These are phyloP conservation scores for Diplocarpon mali DNA, from an alignment of 2,329 filamentous ascomycete genomes.

Conservation along the genomic window DNA sequence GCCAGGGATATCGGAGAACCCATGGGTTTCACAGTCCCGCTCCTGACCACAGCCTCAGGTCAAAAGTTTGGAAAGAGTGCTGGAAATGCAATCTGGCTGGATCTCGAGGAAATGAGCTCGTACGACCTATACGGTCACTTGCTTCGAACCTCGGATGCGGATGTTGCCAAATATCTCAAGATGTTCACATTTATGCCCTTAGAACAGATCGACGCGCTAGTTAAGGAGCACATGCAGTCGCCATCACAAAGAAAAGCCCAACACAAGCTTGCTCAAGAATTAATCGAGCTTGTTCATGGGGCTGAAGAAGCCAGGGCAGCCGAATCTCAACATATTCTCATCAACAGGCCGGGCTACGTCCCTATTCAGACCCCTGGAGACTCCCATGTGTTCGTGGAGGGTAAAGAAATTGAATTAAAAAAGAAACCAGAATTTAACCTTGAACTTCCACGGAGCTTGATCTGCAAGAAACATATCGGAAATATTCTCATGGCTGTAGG, in stretches of 20 bases:
- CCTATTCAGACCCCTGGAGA: slow-evolving; percentile 12
- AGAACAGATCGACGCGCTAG: slow-evolving; percentile 51
- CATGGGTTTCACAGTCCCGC: slow-evolving; percentile 80
- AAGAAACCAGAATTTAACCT: slow-evolving; percentile 43
- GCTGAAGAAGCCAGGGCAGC: slow-evolving; percentile 50
- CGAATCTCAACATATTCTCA: slow-evolving; percentile 39
- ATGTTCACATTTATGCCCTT: slow-evolving; percentile 83
- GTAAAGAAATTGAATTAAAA: slow-evolving; percentile 27
- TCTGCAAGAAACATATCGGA: slow-evolving; percentile 43
- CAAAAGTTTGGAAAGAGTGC: slow-evolving; percentile 92
- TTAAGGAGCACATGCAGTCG: slow-evolving; percentile 56
- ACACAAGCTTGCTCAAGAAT: slow-evolving; percentile 71
- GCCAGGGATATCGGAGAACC: slow-evolving; percentile 37
- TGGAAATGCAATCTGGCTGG: slow-evolving; percentile 90
- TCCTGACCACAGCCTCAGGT: slow-evolving; percentile 75
- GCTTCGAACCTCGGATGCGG: slow-evolving; percentile 66
- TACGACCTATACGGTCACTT: slow-evolving; percentile 93
- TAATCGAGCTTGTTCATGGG: slow-evolving; percentile 72
- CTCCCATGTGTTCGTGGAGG: slow-evolving; percentile 4
- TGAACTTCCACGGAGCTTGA: slow-evolving; percentile 45
- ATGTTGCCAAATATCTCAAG: slow-evolving; percentile 72
- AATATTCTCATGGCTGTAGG: slow-evolving; percentile 50
- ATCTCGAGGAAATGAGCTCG: slow-evolving; percentile 63
- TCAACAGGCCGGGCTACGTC: too few species aligned
- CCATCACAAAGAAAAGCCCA: slow-evolving; percentile 69